A percentile compares a stretch with the other conserved stretches of the same genome.
Conservation (phyloP, 169 alveolate species). For the Eimeria maxima region DNA sequence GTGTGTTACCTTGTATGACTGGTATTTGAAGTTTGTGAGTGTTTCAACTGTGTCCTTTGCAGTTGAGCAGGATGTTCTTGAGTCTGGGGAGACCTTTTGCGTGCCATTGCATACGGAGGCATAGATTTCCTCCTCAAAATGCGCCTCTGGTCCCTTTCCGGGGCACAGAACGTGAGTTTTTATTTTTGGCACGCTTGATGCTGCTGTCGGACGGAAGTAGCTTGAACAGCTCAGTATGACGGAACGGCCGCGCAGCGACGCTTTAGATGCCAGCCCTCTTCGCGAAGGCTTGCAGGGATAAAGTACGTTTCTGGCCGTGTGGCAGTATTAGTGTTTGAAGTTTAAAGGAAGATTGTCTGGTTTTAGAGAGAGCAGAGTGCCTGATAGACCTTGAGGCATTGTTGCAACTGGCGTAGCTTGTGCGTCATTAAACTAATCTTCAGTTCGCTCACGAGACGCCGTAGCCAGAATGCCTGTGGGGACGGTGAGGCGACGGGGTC, state of each 20-base stretch:
- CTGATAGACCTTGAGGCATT: not conserved
- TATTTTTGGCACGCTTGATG: not conserved
- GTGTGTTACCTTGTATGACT: not conserved
- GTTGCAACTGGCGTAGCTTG: not conserved
- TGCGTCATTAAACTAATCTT: not conserved
- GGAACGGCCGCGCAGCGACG: not conserved
- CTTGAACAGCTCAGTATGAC: not conserved
- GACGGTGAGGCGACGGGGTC: not conserved
- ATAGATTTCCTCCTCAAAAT: not conserved
- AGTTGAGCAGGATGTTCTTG: not conserved
- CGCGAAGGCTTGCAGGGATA: not conserved
- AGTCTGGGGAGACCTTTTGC: not conserved
- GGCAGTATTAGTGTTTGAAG: not conserved
- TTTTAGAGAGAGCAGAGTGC: not conserved
- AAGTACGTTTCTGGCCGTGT: not conserved
- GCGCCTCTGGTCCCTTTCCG: not conserved
- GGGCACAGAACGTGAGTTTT: not conserved
- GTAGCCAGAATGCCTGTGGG: not conserved
- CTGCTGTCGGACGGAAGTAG: not conserved
- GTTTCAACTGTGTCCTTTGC: not conserved
- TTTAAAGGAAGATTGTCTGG: not conserved
- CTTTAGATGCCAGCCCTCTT: not conserved
- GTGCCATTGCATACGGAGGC: not conserved
- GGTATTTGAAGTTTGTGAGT: not conserved
- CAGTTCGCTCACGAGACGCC: not conserved